Evolutionary conservation across 495 filamentous ascomycete genomes (phyloP), one percentile per base, ranked within the genome.

Genomic region (Neurospora tetraspora): DNA sequence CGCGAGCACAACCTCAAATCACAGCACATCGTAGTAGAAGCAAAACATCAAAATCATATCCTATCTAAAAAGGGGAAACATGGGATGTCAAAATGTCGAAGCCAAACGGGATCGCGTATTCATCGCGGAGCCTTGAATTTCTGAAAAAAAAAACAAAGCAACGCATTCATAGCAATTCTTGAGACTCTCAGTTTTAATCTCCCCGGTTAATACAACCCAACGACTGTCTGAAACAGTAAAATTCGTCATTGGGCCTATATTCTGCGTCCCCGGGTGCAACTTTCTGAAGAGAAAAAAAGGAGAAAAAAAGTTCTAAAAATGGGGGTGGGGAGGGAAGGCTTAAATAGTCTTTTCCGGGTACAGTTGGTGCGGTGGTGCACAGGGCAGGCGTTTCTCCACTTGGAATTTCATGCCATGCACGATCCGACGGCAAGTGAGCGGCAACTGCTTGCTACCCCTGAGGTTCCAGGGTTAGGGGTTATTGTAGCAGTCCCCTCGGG

Each of bases 31-130:
- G 2, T 18, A 43, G 2, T 18, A 43, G 2, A n/a, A 6, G 16
- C 40, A 43, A 43, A 43, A 43, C 40, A 39, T n/a, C 40, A n/a
- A 43, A n/a, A 43, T 18, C 40, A 18, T 8, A n/a, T 18, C 39
- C 43, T 47, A 45, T 45, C 42, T 45, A 45, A n/a, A 59, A 5
- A 5, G 1, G 1, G 14, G 68, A 4, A 37, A 34, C 20, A 39
- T 65, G 23, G 37, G 11, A 36, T 36, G 37, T 53, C 42, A 69
- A 71, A 76, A 85, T 86, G 83, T 85, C 80, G 84, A 82, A 78
- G 80, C 82, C 82, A 82, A 84, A 86, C 84, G 84, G 84, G 81
- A 85, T 83, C 80, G 83, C 80, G 76, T 78, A 82, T 76, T 84
- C 82, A 80, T 80, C 69, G 74, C 76, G 53, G 12, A 65, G 53